Evolutionary conservation across 1,284 basidiomycete species (phyloP).

Genomic region (Pascua sp.): DNA sequence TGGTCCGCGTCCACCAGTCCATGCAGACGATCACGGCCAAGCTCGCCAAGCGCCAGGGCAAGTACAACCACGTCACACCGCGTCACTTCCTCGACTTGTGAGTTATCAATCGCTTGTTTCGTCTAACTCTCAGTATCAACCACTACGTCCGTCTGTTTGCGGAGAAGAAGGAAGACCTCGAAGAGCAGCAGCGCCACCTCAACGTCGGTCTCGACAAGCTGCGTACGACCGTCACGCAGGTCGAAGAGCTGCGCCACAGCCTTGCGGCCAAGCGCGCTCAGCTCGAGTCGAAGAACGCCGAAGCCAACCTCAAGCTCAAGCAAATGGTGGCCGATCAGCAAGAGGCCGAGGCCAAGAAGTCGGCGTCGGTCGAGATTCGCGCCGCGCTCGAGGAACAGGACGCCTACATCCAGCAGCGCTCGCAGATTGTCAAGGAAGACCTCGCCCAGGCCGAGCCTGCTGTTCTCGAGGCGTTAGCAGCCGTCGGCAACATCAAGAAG

Average conservation of each 20-base stretch:
- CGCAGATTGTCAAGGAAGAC: conserved; percentile 86
- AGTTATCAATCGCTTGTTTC: conserved; percentile 49
- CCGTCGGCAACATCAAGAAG: conserved; percentile 95
- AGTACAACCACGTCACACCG: conserved; percentile 95
- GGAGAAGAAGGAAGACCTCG: conserved; percentile 96
- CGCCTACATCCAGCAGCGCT: conserved; percentile 79
- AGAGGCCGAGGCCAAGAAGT: conserved; percentile 96
- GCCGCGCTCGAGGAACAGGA: conserved; percentile 89
- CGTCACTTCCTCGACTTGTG: conserved; percentile 98
- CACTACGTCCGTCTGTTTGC: conserved; percentile 95
- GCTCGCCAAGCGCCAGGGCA: conserved; percentile 84
- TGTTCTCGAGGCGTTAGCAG: conserved; percentile 87
- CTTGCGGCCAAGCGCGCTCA: conserved; percentile 91
- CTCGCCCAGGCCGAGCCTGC: conserved; percentile 97
- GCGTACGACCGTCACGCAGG: conserved; percentile 89
- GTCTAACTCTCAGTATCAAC: conserved; percentile 67
- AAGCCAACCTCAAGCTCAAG: conserved; percentile 95
- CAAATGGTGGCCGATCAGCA: conserved; percentile 99
- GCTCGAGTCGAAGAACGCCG: conserved; percentile 84
- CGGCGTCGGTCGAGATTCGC: conserved; percentile 93
- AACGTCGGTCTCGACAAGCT: conserved; percentile 98
- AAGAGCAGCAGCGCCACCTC: conserved; percentile 97
- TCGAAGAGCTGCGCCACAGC: conserved; percentile 92
- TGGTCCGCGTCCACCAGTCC: conserved; percentile 89
- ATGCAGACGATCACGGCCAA: conserved; percentile 85